Evolutionary conservation across 2,329 filamentous ascomycete species (phyloP).

Genomic region (Albifimbria verrucaria): DNA sequence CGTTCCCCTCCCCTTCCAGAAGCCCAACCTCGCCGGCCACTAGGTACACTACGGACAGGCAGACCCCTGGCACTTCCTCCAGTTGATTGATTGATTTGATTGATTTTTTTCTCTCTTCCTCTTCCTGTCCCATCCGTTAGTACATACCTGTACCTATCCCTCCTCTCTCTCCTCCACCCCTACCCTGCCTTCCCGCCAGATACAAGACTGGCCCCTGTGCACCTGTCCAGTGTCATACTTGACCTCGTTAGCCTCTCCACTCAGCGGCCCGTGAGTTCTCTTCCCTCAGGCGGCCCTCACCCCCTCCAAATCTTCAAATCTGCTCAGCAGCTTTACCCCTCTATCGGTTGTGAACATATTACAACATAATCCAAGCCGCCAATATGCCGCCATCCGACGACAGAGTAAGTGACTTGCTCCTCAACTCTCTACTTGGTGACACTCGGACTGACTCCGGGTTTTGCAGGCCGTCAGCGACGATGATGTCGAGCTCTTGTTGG

Average conservation of each 20-base stretch:
- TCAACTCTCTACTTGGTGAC: neutral
- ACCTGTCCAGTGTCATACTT: neutral
- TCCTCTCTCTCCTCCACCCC: neutral
- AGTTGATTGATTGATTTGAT: neutral
- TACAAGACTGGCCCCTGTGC: neutral
- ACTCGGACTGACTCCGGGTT: neutral
- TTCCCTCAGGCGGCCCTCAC: neutral
- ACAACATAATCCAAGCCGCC: neutral
- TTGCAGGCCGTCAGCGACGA: constrained; percentile 39
- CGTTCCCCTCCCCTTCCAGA: neutral
- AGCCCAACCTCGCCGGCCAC: neutral
- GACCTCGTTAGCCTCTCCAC: neutral
- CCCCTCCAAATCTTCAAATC: neutral
- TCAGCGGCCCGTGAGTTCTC: neutral
- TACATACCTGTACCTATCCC: neutral
- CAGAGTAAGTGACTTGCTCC: neutral
- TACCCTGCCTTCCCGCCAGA: neutral
- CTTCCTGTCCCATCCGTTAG: too few relatives aligned
- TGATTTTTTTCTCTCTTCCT: neutral
- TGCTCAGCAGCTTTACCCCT: constrained; percentile 1
- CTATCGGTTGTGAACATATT: neutral
- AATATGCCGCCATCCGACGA: neutral
- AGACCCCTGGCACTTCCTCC: neutral
- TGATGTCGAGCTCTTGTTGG: constrained; percentile 56
- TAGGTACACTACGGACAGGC: neutral